A percentile compares a stretch with the other conserved stretches of the same genome.
These are phyloP conservation scores for Mycena crocata DNA, from an alignment of 768 basidiomycete species.

Conservation along the genomic window DNA sequence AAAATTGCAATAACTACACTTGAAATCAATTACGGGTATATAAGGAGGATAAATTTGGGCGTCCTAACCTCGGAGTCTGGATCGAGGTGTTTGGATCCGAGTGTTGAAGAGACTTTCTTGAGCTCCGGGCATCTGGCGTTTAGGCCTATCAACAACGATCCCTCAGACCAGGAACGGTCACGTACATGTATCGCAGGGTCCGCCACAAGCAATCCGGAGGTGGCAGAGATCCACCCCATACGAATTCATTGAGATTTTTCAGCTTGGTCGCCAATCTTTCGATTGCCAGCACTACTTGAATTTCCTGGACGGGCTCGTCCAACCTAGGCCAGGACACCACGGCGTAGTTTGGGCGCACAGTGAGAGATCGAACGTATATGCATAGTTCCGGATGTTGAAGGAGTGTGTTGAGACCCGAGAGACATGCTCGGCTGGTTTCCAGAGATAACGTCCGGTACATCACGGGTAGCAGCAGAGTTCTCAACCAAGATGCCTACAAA, in stretches of 20 bases:
- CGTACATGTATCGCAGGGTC: slow-evolving; percentile 8
- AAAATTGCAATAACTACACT: slow-evolving; percentile 24
- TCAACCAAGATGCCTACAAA: slow-evolving; percentile 9
- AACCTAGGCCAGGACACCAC: slow-evolving; percentile 10
- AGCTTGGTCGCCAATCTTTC: not conserved
- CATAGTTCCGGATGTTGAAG: slow-evolving; percentile 1
- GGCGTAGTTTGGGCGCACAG: slow-evolving; percentile 8
- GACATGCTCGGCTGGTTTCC: slow-evolving; percentile 7
- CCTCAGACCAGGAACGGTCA: not conserved
- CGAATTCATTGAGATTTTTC: slow-evolving; percentile 11
- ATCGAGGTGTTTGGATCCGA: slow-evolving; percentile 2
- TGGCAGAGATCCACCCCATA: slow-evolving; percentile 20
- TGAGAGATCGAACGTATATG: slow-evolving; percentile 3
- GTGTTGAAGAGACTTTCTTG: not conserved
- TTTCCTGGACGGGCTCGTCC: slow-evolving; percentile 1
- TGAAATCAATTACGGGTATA: not conserved
- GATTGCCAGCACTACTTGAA: not conserved
- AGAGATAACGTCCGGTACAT: slow-evolving; percentile 14
- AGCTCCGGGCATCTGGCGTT: slow-evolving; percentile 27
- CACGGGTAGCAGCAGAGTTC: slow-evolving; percentile 7
- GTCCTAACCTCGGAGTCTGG: slow-evolving; percentile 20
- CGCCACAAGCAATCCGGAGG: slow-evolving; percentile 18
- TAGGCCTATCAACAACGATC: not conserved
- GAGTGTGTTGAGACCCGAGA: slow-evolving; percentile 14
- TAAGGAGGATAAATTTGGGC: not conserved